Evolutionary conservation across 1,284 basidiomycete genomes (phyloP), one percentile per base, ranked within the genome.

Genomic region (Vanrija humicola): DNA sequence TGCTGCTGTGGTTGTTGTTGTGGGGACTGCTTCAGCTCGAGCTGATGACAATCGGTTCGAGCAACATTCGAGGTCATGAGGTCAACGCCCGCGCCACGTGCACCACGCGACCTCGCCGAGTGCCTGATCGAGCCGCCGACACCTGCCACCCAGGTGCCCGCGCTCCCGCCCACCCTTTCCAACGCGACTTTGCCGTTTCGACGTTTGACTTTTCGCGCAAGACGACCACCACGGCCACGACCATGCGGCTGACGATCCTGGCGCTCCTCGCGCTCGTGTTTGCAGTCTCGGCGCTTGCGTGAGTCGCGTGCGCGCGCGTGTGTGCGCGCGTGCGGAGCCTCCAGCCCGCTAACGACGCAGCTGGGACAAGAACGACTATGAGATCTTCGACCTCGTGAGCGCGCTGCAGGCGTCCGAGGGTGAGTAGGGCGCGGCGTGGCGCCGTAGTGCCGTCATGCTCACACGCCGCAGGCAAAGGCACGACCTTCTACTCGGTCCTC

Each of bases 381-480:
- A 97, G 77, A 93, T 97, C 51, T 97, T 97, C 69, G 93, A 96
- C 77, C 82, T 97, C n/a, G 92, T 96, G 55, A 83, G 83, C 61
- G 88, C 83, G 6, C 76, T 97, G 34, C 86, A 95, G 77, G 78
- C 79, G 1, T 80, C 88, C 2, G 92, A 95, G 80, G 93, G 90
- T 85, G 52, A 46, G 66, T 53, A 5, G 21, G n/a, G n/a, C n/a
- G 21, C 21, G 2, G 28, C 44, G 5, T 15, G 3, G 14, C 12
- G 44, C 34, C 2, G 28, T 47, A 23, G 15, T n/a, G 38, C 21
- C n/a, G n/a, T 12, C 10, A 1, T 8, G 38, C 54, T 54, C 16
- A 54, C 38, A 23, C 7, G 16, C 10, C 50, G 3, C 61, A 86
- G 85, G 87, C 63, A 92, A 89, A 72, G 89, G 87, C 25, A 90